Base-by-base conservation (phyloP, 2,329 filamentous ascomycete species). In the Chrysosporium queenslandicum region DNA sequence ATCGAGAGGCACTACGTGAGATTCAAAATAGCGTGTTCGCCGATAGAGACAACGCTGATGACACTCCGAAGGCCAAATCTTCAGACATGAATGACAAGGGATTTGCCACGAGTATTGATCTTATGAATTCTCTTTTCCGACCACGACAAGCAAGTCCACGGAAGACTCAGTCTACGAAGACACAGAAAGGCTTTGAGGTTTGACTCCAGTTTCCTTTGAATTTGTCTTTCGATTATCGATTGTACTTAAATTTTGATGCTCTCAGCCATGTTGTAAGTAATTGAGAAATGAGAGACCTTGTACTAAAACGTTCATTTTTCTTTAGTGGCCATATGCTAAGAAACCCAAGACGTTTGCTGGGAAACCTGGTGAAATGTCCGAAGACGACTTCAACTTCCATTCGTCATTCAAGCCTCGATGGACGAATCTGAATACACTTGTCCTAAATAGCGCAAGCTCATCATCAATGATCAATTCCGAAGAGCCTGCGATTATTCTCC, bases 71-170 rank as follows among this genome's bases (percentile, higher is more conserved):
- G 60, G 43, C 47, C 9, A 58, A 53, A 20, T 30, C 46, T 58
- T 58, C 41, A 53, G 49, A 46, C 16, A 52, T 77, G 50, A 53
- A 48, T 20, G 47, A 53, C 18, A 80, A 80, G 58, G 83, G 85
- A 0, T 91, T 95, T 68, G 79, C 82, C 18, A 95, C 86, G 18
- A 90, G 86, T 63, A 94, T 97, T 71, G 92, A 96, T 73, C 74
- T 96, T 66, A 96, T 95, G 88, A 91, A 94, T 66, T 94, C 88
- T 45, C 74, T 96, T 52, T 96, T 94, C 69, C 85, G 86, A 66
- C 80, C 85, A 69, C 77, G 82, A 57, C 63, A 69, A 56, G 81
- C 79, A 72, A 76, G 75, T 50, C 76, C 76, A 58, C 69, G 78
- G 61, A 78, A 76, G 61, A 66, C 76, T 51, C 76, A 77, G 62